Evolutionary conservation across 345 rosid genomes (phyloP).

Genomic region (Toxicodendron radicans): DNA sequence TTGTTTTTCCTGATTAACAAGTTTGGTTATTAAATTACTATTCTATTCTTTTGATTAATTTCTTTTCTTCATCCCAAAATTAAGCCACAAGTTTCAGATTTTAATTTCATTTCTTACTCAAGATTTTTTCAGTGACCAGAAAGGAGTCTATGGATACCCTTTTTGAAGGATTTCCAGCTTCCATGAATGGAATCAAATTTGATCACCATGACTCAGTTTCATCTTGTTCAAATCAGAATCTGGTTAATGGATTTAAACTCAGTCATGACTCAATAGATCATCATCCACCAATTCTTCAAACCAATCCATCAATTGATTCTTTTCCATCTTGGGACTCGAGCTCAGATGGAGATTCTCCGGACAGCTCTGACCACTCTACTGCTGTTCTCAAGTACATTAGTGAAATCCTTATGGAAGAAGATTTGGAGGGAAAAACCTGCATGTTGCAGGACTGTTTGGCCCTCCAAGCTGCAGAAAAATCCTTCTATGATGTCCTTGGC

Average conservation of each 20-base stretch:
- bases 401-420: constrained; percentile 88
- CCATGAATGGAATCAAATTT: constrained; percentile 24
- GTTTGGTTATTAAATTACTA: too few species aligned
- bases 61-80: neutral
- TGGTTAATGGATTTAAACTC: constrained; percentile 24
- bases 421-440: constrained; percentile 57
- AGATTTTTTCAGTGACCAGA: neutral
- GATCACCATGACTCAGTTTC: constrained; percentile 17
- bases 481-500: constrained; percentile 63
- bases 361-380: constrained; percentile 30
- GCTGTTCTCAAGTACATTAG: constrained; percentile 62
- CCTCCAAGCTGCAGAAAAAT: constrained; percentile 80
- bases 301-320: neutral
- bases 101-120: neutral
- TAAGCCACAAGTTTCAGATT: neutral
- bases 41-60: too few species aligned
- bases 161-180: constrained; percentile 18
- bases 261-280: constrained; percentile 2
- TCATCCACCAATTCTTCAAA: constrained; percentile 12
- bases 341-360: constrained; percentile 35
- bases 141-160: constrained; percentile 27
- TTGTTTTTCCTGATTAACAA: neutral
- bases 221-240: constrained; percentile 21
- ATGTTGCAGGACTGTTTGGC: constrained; percentile 80
- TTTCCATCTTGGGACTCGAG: constrained; percentile 7